phyloP scores from a whole-genome alignment of 225 moss, liverwort and hornwort genomes.

The Pseudisothecium myosuroides region DNA sequence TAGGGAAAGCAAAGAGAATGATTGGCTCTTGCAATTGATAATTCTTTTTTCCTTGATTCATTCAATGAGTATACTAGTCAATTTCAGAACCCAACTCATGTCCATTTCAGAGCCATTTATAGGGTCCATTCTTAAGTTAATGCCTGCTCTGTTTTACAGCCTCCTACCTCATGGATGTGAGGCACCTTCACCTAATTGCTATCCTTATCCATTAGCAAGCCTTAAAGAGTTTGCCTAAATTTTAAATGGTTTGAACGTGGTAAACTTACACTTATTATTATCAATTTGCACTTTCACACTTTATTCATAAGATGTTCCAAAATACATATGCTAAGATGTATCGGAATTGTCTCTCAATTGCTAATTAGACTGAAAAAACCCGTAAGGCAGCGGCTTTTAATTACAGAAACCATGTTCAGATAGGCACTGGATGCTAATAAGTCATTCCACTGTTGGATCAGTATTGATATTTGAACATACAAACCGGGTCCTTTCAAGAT shows the following conservation, averaged over 20 bases:
- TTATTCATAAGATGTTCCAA: not conserved
- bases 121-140: too few species aligned
- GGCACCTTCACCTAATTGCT: not conserved
- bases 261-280: not conserved
- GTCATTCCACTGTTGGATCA: not conserved
- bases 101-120: too few species aligned
- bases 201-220: not conserved
- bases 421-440: not conserved
- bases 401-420: not conserved
- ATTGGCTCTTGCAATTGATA: too few species aligned
- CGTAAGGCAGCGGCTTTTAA: not conserved
- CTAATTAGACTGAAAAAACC: not conserved
- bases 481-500: not conserved
- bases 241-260: not conserved
- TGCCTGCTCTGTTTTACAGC: too few species aligned
- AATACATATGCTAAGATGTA: not conserved
- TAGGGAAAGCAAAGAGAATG: too few species aligned
- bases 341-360: not conserved
- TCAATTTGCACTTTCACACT: not conserved
- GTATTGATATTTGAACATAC: not conserved
- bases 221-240: too few species aligned
- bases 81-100: too few species aligned
- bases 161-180: too few species aligned
- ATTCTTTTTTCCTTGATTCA: too few species aligned
- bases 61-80: too few species aligned